These are phyloP conservation scores for Blechomonas ayalai DNA, from an alignment of 208 protist species.

Conservation along the genomic window DNA sequence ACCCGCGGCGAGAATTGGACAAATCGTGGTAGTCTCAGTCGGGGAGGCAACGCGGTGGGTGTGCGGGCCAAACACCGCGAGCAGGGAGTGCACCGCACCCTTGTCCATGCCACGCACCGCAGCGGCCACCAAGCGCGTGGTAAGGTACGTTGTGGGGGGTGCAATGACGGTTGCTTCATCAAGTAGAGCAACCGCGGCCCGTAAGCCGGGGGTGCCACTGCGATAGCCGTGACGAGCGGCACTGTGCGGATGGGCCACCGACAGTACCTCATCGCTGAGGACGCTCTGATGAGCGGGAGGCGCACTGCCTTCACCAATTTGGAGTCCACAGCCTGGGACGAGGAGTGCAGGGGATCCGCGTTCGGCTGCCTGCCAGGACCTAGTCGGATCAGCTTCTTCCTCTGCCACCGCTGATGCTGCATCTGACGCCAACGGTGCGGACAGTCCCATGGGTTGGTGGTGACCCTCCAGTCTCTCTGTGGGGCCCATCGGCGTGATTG, in stretches of 20 bases:
- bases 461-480: no score
- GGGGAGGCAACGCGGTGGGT: no score
- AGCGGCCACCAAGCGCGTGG: conserved; percentile 59
- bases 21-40: no score
- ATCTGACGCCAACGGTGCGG: no score
- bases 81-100: conserved; percentile 12
- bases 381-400: no score
- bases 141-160: conserved; percentile 27
- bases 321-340: background rate
- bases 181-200: conserved; percentile 3
- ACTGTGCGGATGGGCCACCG: background rate
- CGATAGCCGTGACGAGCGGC: background rate
- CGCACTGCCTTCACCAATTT: background rate
- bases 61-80: background rate
- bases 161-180: conserved; percentile 13
- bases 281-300: background rate
- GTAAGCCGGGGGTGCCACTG: no score
- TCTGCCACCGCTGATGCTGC: no score
- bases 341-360: no score
- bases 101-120: conserved; percentile 21
- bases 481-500: no score
- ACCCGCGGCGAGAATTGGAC: no score
- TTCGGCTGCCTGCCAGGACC: no score
- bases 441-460: no score
- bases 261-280: background rate